Evolutionary conservation across 2,329 filamentous ascomycete genomes (phyloP), one percentile per base, ranked within the genome.

Genomic region (Nigrograna mackinnonii): DNA sequence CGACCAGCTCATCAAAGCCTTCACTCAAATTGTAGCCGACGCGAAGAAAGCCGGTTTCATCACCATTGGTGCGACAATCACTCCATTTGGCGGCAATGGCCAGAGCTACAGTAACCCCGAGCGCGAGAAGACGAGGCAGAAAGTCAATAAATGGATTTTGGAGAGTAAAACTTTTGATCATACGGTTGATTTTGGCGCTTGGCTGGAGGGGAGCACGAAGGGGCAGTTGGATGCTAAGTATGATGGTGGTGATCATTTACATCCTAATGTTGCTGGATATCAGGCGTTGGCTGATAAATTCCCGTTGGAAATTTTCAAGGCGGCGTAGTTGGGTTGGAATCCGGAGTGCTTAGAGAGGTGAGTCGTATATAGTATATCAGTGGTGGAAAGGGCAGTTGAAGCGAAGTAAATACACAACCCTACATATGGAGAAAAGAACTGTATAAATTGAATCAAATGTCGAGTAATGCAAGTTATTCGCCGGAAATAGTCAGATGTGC

Each of bases 21-120:
- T 78, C 55, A 67, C 71, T 42, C 77, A 81, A 46, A 82, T 86
- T 30, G 70, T 74, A 11, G 67, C 67, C 2, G 73, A 80, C 20
- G 69, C 79, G 11, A 78, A 79, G 52, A 68, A 73, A 0, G 70
- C 71, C 1, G 78, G 77, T 1, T 71, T 84, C 12, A 72, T 73
- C 0, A 70, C 83, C 6, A 82, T 84, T 49, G 82, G 73, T 0
- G 81, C 78, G 0, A 86, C 83, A 0, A 83, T 86, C 45, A 85
- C 82, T 11, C 83, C 82, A 0, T 86, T 86, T 52, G 69, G 64
- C 1, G 70, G 28, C 9, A 54, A 4, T 45, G 13, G 11, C 13
- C 61, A 41, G 75, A 82, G 62, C n/a, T 86, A 85, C 54, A 77
- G 74, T n/a, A 69, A 75, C 48, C 68, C 75, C 1, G 60, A 71